phyloP scores from a whole-genome alignment of 371 early-diverging fungal genomes.

The Haplosporangium sp. region DNA sequence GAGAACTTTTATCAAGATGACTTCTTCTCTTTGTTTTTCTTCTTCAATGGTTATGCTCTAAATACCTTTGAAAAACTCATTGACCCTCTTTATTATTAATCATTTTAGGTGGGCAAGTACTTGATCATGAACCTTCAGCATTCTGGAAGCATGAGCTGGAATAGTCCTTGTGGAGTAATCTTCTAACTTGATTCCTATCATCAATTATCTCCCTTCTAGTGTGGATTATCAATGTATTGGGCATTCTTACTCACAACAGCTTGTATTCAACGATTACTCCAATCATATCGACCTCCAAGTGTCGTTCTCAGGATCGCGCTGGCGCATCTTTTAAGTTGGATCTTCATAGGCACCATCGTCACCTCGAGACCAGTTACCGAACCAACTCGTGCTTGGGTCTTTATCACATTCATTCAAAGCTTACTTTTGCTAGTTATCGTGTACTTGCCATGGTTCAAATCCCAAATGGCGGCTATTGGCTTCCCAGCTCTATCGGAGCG shows the following conservation, averaged over 20 bases:
- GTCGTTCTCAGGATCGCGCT: conserved; percentile 47
- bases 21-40: no score
- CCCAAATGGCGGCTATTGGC: conserved; percentile 57
- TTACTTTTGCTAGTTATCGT: conserved; percentile 57
- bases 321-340: conserved; percentile 45
- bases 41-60: no score
- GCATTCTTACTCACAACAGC: conserved; percentile 47
- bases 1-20: background rate
- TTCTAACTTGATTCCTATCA: background rate
- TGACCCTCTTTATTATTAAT: conserved; percentile 1
- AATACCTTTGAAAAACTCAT: background rate
- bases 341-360: conserved; percentile 27
- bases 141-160: background rate
- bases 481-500: conserved; percentile 55
- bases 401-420: conserved; percentile 58
- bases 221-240: conserved; percentile 54
- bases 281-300: conserved; percentile 39
- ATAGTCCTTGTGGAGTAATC: background rate
- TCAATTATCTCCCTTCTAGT: conserved; percentile 45
- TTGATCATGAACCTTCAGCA: background rate
- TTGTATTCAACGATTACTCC: conserved; percentile 37
- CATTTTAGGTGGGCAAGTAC: conserved; percentile 43
- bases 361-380: conserved; percentile 40
- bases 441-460: conserved; percentile 57
- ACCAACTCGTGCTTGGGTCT: conserved; percentile 57